Evolutionary conservation across 345 rosid species (phyloP).

Genomic region (Hypericum perforatum): DNA sequence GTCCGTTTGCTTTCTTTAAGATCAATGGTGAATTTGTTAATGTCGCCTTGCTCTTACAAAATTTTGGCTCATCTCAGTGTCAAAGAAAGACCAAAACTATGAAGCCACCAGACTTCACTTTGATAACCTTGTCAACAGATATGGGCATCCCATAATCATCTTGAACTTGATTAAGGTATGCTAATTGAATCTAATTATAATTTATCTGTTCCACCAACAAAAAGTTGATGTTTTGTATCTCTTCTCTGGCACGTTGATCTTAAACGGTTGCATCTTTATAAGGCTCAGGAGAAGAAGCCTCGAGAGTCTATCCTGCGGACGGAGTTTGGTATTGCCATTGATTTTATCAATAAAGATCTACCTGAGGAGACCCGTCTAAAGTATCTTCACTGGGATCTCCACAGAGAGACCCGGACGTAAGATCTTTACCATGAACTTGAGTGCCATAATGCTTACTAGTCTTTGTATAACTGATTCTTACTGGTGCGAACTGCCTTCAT

Average conservation of each 20-base stretch:
- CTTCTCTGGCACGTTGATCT: too few species aligned
- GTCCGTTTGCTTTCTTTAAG: conserved; percentile 21
- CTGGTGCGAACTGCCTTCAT: conserved; percentile 6
- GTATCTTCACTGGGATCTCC: conserved; percentile 90
- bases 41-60: conserved; percentile 10
- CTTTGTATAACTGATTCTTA: conserved; percentile 5
- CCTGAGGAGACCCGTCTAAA: conserved; percentile 63
- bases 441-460: background rate
- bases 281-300: conserved; percentile 71
- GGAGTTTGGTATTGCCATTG: conserved; percentile 97
- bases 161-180: conserved; percentile 87
- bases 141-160: conserved; percentile 90
- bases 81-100: conserved; percentile 77
- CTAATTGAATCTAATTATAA: conserved; percentile 10
- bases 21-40: conserved; percentile 7
- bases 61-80: conserved; percentile 42
- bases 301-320: conserved; percentile 87
- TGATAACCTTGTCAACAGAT: conserved; percentile 78
- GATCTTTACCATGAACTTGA: conserved; percentile 1
- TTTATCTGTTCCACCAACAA: background rate
- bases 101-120: conserved; percentile 93
- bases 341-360: conserved; percentile 73
- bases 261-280: conserved; percentile 13
- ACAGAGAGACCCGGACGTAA: conserved; percentile 79
- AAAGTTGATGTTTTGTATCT: too few species aligned